Conservation (phyloP, 805 yeast species). For the Cyberlindnera mrakii region DNA sequence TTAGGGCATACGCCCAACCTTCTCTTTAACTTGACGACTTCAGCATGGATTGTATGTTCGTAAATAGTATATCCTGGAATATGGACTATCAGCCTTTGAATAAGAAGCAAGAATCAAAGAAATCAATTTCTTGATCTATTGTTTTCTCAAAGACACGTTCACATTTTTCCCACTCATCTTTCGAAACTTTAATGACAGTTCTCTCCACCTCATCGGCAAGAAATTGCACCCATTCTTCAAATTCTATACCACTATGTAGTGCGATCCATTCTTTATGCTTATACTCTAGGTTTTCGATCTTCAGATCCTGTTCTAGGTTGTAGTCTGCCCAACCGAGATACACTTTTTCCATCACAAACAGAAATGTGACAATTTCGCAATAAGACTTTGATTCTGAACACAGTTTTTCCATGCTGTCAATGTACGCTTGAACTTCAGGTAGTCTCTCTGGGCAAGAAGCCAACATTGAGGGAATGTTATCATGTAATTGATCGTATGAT, state of each 20-base stretch:
- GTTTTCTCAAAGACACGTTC: conserved; percentile 29
- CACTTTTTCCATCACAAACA: conserved; percentile 43
- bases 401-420: conserved; percentile 14
- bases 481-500: not conserved
- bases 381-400: conserved; percentile 26
- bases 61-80: no score
- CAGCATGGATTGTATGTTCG: no score
- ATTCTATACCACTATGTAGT: conserved; percentile 44
- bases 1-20: no score
- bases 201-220: conserved; percentile 37
- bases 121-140: conserved; percentile 35
- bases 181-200: conserved; percentile 20
- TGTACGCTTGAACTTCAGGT: not conserved
- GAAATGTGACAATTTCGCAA: conserved; percentile 35
- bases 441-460: not conserved
- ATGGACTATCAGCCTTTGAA: no score
- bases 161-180: conserved; percentile 12
- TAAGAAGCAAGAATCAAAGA: conserved; percentile 37
- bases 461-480: not conserved
- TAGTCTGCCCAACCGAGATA: conserved; percentile 48
- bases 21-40: no score
- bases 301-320: conserved; percentile 11
- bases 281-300: conserved; percentile 28
- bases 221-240: conserved; percentile 43
- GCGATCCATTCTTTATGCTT: conserved; percentile 47